These are phyloP conservation scores for Malus hybrid DNA, from an alignment of 331 rosid genomes.

Conservation along the genomic window DNA sequence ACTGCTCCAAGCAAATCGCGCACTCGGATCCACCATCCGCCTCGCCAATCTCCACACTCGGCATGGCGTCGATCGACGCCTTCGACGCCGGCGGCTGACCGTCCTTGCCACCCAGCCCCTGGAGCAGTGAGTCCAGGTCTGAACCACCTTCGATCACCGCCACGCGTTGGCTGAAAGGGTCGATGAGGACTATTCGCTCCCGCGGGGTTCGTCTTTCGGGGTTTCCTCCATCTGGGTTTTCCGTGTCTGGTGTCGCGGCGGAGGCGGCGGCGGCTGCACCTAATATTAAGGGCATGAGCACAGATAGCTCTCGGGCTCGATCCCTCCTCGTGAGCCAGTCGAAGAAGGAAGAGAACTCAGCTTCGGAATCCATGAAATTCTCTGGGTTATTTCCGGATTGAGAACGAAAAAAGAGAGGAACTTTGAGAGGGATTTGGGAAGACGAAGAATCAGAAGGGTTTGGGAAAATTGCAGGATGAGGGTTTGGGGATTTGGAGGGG, in stretches of 20 bases:
- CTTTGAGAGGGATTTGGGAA: background rate
- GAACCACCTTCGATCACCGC: constrained; percentile 46
- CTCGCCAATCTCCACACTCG: constrained; percentile 26
- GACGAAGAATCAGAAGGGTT: background rate
- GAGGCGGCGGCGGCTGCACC: constrained; percentile 33
- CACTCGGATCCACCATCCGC: constrained; percentile 35
- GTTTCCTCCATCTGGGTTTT: constrained; percentile 13
- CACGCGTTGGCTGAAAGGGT: constrained; percentile 51
- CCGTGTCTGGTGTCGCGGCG: background rate
- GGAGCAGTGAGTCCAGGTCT: constrained; percentile 24
- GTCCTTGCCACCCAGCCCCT: constrained; percentile 26
- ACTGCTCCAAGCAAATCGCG: constrained; percentile 68
- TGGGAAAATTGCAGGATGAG: background rate
- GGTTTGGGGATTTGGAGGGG: background rate
- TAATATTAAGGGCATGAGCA: constrained; percentile 47
- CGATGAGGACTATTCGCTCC: constrained; percentile 48
- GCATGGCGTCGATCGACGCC: constrained; percentile 60
- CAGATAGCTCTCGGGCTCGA: constrained; percentile 35
- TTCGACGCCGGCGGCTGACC: constrained; percentile 75
- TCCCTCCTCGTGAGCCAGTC: constrained; percentile 24
- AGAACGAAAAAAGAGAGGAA: background rate
- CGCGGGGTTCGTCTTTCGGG: background rate
- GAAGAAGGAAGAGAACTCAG: constrained; percentile 33
- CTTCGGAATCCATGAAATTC: background rate
- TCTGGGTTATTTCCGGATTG: background rate